Evolutionary conservation across 345 rosid species (phyloP).

Genomic region (Citrus sp.): DNA sequence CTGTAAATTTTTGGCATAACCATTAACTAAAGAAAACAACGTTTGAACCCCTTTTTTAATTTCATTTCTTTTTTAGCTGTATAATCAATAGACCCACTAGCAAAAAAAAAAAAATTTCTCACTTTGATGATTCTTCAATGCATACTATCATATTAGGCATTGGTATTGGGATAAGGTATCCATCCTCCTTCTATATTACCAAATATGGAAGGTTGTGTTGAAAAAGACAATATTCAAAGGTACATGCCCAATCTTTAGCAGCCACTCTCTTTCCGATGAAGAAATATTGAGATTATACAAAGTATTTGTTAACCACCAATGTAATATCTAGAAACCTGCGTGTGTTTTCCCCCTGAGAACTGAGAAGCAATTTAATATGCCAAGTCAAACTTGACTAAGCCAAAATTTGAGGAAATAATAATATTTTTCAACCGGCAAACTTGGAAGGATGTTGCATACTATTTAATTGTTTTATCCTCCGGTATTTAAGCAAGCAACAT

Average conservation of each 20-base stretch:
- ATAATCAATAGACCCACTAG: not conserved
- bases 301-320: not conserved
- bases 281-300: not conserved
- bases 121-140: not conserved
- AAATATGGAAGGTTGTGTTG: not conserved
- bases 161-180: not conserved
- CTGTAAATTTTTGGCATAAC: not conserved
- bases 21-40: not conserved
- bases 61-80: not conserved
- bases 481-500: not conserved
- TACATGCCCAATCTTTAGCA: not conserved
- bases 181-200: not conserved
- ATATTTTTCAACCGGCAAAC: constrained; percentile 4
- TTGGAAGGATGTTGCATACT: constrained; percentile 10
- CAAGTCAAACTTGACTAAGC: constrained; percentile 1
- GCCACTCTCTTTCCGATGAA: not conserved
- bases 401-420: not conserved
- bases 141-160: not conserved
- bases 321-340: not conserved
- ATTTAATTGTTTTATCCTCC: not conserved
- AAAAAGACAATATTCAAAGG: not conserved
- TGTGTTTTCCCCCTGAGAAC: not conserved
- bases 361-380: not conserved
- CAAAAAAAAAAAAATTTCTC: not conserved
- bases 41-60: not conserved